Conservation (phyloP, 257 asterid genomes). For the Avicennia marina region DNA sequence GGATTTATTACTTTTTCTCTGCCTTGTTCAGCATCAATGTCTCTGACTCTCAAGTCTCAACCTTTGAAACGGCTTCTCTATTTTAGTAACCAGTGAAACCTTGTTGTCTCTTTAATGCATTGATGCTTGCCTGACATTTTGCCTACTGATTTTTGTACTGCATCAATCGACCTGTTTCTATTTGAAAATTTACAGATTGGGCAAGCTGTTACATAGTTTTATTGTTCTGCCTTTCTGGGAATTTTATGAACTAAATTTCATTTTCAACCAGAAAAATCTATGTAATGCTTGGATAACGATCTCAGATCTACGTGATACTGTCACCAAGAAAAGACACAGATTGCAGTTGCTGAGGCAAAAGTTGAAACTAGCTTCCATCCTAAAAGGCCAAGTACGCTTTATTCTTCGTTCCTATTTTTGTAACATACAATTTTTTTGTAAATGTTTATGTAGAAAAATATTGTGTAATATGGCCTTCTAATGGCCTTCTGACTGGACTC, state of each 20-base stretch:
- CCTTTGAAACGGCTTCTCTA: no score
- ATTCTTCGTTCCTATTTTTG: conserved; percentile 3
- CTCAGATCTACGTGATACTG: conserved; percentile 62
- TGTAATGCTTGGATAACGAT: conserved; percentile 75
- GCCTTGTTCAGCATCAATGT: no score
- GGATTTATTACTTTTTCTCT: no score
- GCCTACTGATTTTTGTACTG: no score
- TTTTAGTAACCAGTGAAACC: no score
- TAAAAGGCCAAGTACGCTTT: conserved; percentile 30
- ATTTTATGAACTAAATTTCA: conserved; percentile 7
- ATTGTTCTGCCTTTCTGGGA: neutral
- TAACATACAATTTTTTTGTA: neutral
- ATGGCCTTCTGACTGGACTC: no score
- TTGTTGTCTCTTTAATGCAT: no score
- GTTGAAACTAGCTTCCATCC: conserved; percentile 58
- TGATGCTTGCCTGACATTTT: no score
- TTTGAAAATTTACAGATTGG: neutral
- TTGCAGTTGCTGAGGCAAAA: conserved; percentile 60
- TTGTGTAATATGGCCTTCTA: no score
- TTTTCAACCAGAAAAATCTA: conserved; percentile 41
- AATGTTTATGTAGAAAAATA: neutral
- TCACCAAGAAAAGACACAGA: conserved; percentile 61
- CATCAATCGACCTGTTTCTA: no score
- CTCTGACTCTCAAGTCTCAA: no score
- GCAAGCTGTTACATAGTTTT: neutral